Evolutionary conservation across 2,329 filamentous ascomycete species (phyloP).

Genomic region (Aciculosporium take): DNA sequence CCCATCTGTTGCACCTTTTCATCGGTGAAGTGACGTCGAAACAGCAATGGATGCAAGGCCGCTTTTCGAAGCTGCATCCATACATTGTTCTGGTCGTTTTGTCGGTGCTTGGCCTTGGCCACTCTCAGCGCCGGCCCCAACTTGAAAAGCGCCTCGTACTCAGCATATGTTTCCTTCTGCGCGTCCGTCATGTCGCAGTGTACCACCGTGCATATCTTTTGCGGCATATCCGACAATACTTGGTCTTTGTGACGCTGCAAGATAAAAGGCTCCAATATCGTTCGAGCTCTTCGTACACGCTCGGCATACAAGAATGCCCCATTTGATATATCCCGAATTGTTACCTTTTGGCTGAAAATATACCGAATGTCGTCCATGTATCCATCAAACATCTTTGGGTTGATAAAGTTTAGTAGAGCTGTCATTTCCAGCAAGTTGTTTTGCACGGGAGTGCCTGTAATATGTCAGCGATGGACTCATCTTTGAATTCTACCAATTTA

Average conservation of each 20-base stretch:
- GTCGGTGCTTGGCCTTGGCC: constrained; percentile 33
- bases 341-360: constrained; percentile 86
- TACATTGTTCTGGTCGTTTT: constrained; percentile 49
- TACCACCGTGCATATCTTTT: constrained; percentile 63
- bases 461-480: constrained; percentile 8
- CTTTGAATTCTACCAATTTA: neutral
- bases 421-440: constrained; percentile 91
- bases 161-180: constrained; percentile 61
- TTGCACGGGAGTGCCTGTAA: constrained; percentile 70
- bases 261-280: constrained; percentile 91
- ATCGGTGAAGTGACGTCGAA: constrained; percentile 68
- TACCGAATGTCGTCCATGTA: constrained; percentile 66
- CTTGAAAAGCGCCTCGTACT: constrained; percentile 48
- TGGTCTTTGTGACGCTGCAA: constrained; percentile 87
- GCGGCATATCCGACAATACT: constrained; percentile 70
- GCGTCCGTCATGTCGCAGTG: constrained; percentile 64
- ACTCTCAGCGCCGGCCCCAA: constrained; percentile 39
- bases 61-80: constrained; percentile 89
- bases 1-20: constrained; percentile 63
- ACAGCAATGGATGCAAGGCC: constrained; percentile 80
- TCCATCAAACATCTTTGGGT: constrained; percentile 67
- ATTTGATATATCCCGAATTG: constrained; percentile 63
- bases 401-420: constrained; percentile 83
- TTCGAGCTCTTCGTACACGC: constrained; percentile 72
- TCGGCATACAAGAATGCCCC: constrained; percentile 75